Evolutionary conservation across 345 rosid genomes (phyloP), one percentile per base, ranked within the genome.

Genomic region (Kernera saxatilis): DNA sequence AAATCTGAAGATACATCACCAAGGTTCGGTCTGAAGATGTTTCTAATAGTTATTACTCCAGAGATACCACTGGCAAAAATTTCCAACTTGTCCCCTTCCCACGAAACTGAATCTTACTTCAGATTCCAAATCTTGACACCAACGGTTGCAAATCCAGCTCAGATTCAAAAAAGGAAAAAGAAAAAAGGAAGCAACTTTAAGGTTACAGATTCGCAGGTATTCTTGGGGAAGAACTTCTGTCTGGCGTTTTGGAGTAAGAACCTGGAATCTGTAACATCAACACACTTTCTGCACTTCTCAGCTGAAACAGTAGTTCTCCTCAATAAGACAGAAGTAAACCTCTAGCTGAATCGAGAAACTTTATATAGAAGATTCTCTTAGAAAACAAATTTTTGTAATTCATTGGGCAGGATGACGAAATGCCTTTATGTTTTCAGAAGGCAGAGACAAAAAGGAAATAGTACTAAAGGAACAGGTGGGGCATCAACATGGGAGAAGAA

Each of bases 11-110:
- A 63, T 83, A 79, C 84, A 82, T 78, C 52, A 73, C 37, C 79
- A 87, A 78, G 69, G 83, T 81, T 79, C 78, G 33, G 73, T 78
- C 82, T 30, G 70, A 86, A 74, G 82, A 81, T 72, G 67, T 73
- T 53, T 44, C 13, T 56, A 21, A 39, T 37, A 21, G 25, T n/a
- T 53, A 40, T 8, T 73, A 64, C 14, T 22, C 63, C 44, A 66
- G 70, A 17, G 1, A 58, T 37, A 69, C 55, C 65, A 25, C 57
- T 65, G 53, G 52, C 32, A 56, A 18, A 64, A 76, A 27, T 57
- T 40, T 66, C 51, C 10, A 61, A 66, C 69, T 71, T 39, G n/a
- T 48, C 72, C 50, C 66, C 58, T 22, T 7, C 12, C 36, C 33
- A 51, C 44, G n/a, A 74, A 51, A 43, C 61, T 15, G 49, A 49